Conservation (phyloP, 495 filamentous ascomycete genomes). For the Aspergillus saccharolyticus region DNA sequence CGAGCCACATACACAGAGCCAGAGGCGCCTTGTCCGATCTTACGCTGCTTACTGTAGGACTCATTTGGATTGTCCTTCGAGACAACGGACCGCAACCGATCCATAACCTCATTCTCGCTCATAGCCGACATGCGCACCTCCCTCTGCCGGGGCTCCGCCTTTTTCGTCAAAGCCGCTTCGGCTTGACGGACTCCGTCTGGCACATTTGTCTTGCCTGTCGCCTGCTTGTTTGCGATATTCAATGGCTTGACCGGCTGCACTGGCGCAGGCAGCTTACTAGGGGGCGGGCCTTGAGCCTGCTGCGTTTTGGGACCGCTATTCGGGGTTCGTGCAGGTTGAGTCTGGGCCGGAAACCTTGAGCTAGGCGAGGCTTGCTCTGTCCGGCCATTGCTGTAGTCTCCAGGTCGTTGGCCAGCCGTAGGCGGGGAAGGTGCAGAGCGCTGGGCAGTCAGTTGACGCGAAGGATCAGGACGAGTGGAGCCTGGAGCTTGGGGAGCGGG, state of each 20-base stretch:
- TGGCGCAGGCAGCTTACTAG: conserved; percentile 56
- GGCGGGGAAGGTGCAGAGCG: conserved; percentile 55
- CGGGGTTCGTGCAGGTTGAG: conserved; percentile 32
- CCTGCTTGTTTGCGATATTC: conserved; percentile 79
- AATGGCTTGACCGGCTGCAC: conserved; percentile 76
- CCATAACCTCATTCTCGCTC: conserved; percentile 96
- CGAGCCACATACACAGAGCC: conserved; percentile 97
- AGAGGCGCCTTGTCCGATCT: conserved; percentile 96
- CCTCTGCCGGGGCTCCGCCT: conserved; percentile 71
- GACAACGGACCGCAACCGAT: conserved; percentile 84
- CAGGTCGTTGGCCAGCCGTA: conserved; percentile 26
- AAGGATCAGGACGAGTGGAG: conserved; percentile 38
- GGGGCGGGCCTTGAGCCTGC: conserved; percentile 40
- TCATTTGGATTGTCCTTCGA: conserved; percentile 87
- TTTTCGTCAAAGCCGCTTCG: conserved; percentile 73
- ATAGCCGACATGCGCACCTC: conserved; percentile 95
- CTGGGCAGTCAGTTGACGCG: conserved; percentile 48
- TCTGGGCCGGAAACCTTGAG: conserved; percentile 33
- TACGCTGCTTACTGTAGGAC: conserved; percentile 97
- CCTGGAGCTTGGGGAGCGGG: conserved; percentile 52
- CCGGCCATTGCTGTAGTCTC: conserved; percentile 19
- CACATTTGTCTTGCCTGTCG: conserved; percentile 39
- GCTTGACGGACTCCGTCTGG: conserved; percentile 70
- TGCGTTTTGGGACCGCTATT: conserved; percentile 30
- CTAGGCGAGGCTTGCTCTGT: conserved; percentile 30